phyloP scores from a whole-genome alignment of 805 yeast species.

The Saccharomycopsis guyanensis region DNA sequence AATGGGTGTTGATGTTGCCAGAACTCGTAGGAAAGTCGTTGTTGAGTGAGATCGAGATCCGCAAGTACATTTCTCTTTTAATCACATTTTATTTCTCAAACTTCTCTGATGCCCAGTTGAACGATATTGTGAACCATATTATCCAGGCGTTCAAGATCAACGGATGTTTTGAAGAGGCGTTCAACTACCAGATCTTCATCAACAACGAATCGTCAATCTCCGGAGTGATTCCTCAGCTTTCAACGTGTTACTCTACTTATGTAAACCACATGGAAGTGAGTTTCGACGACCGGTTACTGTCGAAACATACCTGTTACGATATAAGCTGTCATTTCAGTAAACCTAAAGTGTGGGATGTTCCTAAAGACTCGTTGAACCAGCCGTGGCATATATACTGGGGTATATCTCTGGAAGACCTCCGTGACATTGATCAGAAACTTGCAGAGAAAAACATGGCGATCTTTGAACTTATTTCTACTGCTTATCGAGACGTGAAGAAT shows the following conservation, averaged over 20 bases:
- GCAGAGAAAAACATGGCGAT: background rate
- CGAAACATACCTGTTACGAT: background rate
- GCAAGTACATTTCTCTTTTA: background rate
- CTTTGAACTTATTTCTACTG: constrained; percentile 4
- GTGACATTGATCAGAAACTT: background rate
- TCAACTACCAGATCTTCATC: constrained; percentile 3
- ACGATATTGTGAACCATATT: background rate
- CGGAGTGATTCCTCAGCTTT: constrained; percentile 7
- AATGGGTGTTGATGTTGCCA: constrained; percentile 4
- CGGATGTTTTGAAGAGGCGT: constrained; percentile 2
- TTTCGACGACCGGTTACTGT: background rate
- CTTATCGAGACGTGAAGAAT: background rate
- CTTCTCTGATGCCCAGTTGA: background rate
- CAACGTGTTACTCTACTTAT: constrained; percentile 10
- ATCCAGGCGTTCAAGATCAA: background rate
- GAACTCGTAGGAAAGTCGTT: background rate
- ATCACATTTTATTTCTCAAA: constrained; percentile 1
- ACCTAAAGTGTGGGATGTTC: background rate
- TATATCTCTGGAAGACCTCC: background rate
- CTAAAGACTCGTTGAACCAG: background rate
- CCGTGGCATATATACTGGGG: constrained; percentile 9
- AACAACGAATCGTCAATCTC: constrained; percentile 5
- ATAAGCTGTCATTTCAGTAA: background rate
- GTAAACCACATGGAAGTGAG: constrained; percentile 3
- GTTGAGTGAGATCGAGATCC: background rate